Evolutionary conservation across 345 rosid genomes (phyloP).

Genomic region (Populus tremula): DNA sequence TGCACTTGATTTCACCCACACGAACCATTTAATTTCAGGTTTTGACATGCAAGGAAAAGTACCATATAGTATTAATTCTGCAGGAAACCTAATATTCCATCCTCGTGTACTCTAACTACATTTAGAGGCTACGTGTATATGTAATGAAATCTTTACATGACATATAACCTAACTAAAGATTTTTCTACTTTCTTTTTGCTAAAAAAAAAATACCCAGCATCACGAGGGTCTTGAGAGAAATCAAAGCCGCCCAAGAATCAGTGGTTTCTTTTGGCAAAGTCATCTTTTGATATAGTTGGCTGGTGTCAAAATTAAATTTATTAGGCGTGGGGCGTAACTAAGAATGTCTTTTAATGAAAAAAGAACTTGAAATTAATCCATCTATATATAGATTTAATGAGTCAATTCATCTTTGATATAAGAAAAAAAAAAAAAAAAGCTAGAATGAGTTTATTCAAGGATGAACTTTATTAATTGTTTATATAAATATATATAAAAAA

Average conservation of each 20-base stretch:
- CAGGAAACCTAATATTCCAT: constrained; percentile 12
- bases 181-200: constrained; percentile 1
- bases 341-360: neutral
- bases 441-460: neutral
- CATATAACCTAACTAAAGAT: constrained; percentile 16
- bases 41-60: neutral
- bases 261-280: neutral
- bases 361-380: neutral
- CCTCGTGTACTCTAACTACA: neutral
- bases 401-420: neutral
- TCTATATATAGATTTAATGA: neutral
- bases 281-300: neutral
- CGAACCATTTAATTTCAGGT: neutral
- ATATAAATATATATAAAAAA: neutral
- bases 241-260: constrained; percentile 21
- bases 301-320: neutral
- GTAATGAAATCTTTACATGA: neutral
- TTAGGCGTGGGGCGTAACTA: neutral
- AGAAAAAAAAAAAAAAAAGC: neutral
- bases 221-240: constrained; percentile 36
- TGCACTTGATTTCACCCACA: neutral
- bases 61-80: neutral
- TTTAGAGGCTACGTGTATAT: neutral
- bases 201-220: neutral
- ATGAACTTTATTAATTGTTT: neutral